Evolutionary conservation across 2,329 filamentous ascomycete species (phyloP).

Genomic region (Arthroderma sp.): DNA sequence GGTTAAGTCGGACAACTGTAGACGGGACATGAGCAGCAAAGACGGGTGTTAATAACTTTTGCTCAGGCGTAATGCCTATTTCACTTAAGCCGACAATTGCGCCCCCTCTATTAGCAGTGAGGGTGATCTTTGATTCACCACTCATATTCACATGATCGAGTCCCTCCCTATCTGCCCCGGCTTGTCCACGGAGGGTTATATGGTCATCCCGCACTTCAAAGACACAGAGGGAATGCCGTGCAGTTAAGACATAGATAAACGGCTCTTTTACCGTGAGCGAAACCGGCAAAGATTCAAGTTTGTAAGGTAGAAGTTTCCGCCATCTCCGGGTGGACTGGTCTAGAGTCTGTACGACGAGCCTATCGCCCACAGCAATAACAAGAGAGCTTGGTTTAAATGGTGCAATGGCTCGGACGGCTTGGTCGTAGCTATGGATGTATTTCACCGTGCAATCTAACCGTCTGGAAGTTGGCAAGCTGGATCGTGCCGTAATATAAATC

Average conservation of each 20-base stretch:
- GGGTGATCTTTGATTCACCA: slow-evolving; percentile 30
- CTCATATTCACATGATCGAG: slow-evolving; percentile 28
- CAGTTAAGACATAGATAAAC: slow-evolving; percentile 42
- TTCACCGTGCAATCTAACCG: slow-evolving; percentile 24
- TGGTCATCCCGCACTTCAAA: slow-evolving; percentile 28
- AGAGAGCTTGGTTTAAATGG: slow-evolving; percentile 32
- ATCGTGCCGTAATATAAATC: slow-evolving; percentile 25
- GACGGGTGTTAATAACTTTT: slow-evolving; percentile 20
- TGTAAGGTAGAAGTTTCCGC: slow-evolving; percentile 24
- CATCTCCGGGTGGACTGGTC: slow-evolving; percentile 31
- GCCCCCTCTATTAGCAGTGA: slow-evolving; percentile 40
- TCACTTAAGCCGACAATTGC: slow-evolving; percentile 31
- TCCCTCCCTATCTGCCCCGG: slow-evolving; percentile 20
- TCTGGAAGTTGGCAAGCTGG: slow-evolving; percentile 14
- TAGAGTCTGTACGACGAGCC: slow-evolving; percentile 31
- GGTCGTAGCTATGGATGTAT: slow-evolving; percentile 23
- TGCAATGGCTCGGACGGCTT: slow-evolving; percentile 43
- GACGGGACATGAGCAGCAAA: slow-evolving; percentile 22
- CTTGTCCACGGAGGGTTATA: slow-evolving; percentile 23
- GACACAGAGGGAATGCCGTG: slow-evolving; percentile 40
- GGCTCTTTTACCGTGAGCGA: slow-evolving; percentile 35
- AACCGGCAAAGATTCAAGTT: slow-evolving; percentile 37
- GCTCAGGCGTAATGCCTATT: slow-evolving; percentile 13
- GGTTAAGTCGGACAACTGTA: slow-evolving; percentile 20
- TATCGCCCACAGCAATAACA: slow-evolving; percentile 34